phyloP scores from a whole-genome alignment of 768 basidiomycete genomes.

The Daedalea quercina region DNA sequence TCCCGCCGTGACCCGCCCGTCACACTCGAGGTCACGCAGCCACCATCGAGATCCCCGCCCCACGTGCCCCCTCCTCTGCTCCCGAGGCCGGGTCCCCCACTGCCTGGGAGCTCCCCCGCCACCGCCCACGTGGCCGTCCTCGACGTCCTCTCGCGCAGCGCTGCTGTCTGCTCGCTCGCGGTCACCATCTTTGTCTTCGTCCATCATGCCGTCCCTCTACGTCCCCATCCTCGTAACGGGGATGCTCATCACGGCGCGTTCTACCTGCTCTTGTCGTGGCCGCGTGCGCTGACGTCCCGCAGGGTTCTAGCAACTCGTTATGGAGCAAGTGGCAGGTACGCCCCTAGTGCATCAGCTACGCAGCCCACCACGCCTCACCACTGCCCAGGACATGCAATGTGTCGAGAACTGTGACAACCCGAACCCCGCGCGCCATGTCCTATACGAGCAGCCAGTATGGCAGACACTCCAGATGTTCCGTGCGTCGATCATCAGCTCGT shows the following conservation, averaged over 20 bases:
- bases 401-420: slow-evolving; percentile 83
- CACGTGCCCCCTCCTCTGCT: background rate
- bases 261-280: background rate
- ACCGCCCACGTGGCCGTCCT: background rate
- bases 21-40: background rate
- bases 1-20: slow-evolving; percentile 1
- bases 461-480: slow-evolving; percentile 88
- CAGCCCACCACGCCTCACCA: background rate
- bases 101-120: background rate
- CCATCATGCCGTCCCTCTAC: slow-evolving; percentile 58
- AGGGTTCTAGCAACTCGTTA: slow-evolving; percentile 78
- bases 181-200: slow-evolving; percentile 1
- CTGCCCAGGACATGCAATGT: slow-evolving; percentile 88
- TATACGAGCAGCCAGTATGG: slow-evolving; percentile 95
- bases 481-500: slow-evolving; percentile 33
- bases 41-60: background rate
- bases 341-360: background rate
- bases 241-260: slow-evolving; percentile 84
- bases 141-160: background rate
- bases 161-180: slow-evolving; percentile 26
- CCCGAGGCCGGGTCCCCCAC: no score
- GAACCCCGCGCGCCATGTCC: slow-evolving; percentile 51
- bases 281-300: slow-evolving; percentile 3
- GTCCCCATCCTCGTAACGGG: slow-evolving; percentile 80
- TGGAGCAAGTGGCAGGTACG: slow-evolving; percentile 80